These are phyloP conservation scores for Rhizopogon sp. DNA, from an alignment of 768 basidiomycete species.

Conservation along the genomic window DNA sequence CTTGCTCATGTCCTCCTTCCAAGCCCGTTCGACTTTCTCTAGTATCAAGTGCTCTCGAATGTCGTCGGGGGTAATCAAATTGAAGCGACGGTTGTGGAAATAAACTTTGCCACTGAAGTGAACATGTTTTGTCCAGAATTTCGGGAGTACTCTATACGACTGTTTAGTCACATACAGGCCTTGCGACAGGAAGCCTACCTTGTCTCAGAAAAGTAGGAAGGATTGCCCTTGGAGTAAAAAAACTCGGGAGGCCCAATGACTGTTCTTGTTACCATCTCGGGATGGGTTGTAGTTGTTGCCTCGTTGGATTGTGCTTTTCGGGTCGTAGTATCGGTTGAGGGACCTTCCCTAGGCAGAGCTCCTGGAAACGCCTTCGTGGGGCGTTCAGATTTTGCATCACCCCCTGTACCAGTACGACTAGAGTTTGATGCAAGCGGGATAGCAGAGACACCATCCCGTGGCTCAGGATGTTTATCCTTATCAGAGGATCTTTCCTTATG, in stretches of 20 bases:
- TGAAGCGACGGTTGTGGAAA: slow-evolving; percentile 32
- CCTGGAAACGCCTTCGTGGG: not conserved
- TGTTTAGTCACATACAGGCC: not conserved
- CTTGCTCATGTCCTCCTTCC: slow-evolving; percentile 32
- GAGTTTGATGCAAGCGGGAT: not conserved
- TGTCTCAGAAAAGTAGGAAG: not conserved
- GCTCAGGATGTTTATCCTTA: not conserved
- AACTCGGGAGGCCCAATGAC: not conserved
- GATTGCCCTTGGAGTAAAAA: not conserved
- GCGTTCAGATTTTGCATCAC: not conserved
- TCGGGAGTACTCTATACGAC: not conserved
- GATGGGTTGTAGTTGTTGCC: not conserved
- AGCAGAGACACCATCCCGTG: not conserved
- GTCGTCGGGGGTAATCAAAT: slow-evolving; percentile 36
- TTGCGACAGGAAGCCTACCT: not conserved
- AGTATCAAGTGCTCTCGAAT: slow-evolving; percentile 30
- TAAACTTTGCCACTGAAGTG: slow-evolving; percentile 46
- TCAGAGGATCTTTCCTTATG: not conserved
- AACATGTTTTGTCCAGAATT: slow-evolving; percentile 29
- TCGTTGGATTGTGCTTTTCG: not conserved
- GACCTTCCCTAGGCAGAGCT: not conserved
- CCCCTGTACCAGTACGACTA: not conserved
- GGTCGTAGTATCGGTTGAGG: not conserved
- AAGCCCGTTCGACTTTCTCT: slow-evolving; percentile 28
- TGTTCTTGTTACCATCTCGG: not conserved